These are phyloP conservation scores for Lasiodiplodia hormozganensis DNA, from an alignment of 2,329 filamentous ascomycete species.

Conservation along the genomic window DNA sequence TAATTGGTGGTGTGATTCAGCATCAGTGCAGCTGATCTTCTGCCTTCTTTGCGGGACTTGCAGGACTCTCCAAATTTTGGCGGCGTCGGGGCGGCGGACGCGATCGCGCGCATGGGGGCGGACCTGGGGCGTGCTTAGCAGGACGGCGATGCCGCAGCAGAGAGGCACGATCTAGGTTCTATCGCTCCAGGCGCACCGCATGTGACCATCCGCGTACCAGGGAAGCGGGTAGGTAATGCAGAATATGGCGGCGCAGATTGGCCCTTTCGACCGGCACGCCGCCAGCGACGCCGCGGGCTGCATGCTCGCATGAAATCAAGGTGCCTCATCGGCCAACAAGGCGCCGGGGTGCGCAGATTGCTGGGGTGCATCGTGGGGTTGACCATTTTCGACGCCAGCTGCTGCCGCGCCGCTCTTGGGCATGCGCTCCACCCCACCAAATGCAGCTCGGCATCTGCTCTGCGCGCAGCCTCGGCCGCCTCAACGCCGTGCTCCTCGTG, in stretches of 20 bases:
- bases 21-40: constrained; percentile 14
- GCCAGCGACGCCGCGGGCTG: not conserved
- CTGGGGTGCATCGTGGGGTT: not conserved
- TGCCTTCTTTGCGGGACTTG: not conserved
- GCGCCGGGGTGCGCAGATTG: no score
- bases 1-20: constrained; percentile 16
- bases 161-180: not conserved
- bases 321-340: not conserved
- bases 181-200: not conserved
- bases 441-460: not conserved
- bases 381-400: not conserved
- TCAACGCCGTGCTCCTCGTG: constrained; percentile 2
- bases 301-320: not conserved
- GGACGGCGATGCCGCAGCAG: constrained; percentile 3
- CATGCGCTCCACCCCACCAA: constrained; percentile 1
- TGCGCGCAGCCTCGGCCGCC: not conserved
- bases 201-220: constrained; percentile 15
- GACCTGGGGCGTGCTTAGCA: not conserved
- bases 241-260: not conserved
- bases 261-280: not conserved
- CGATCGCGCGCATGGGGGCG: not conserved
- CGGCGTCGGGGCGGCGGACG: not conserved
- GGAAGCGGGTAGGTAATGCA: constrained; percentile 6
- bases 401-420: constrained; percentile 12
- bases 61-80: not conserved